Conservation (phyloP, 306 rosid species). For the Vigna radiata region DNA sequence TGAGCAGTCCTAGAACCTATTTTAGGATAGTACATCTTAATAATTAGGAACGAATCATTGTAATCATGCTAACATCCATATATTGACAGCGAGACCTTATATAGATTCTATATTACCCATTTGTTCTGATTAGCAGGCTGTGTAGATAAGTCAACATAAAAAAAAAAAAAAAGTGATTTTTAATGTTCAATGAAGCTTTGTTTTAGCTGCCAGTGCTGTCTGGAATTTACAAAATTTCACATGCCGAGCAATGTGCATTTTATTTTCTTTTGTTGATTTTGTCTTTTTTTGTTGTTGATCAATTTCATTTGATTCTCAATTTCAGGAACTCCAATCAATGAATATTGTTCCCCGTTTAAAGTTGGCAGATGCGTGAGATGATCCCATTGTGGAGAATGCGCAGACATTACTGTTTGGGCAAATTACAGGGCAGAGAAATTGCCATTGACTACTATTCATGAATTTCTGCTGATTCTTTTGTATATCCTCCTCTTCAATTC, state of each 20-base stretch:
- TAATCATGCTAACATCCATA: too few species aligned
- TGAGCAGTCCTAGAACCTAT: neutral
- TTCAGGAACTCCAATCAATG: constrained; percentile 96
- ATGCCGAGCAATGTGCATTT: neutral
- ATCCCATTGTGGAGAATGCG: too few species aligned
- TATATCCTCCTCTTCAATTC: neutral
- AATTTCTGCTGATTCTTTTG: neutral
- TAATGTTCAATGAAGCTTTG: neutral
- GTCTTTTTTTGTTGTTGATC: constrained; percentile 2
- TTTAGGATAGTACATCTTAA: neutral
- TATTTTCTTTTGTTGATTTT: neutral
- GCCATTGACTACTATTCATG: neutral
- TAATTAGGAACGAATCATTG: too few species aligned
- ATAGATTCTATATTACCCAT: too few species aligned
- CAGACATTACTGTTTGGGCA: neutral
- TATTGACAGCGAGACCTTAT: too few species aligned
- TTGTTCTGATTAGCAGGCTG: neutral
- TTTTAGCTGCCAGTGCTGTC: neutral
- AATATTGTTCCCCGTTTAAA: constrained; percentile 86
- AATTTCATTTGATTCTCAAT: constrained; percentile 33
- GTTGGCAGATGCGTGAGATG: constrained; percentile 66
- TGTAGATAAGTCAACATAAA: neutral
- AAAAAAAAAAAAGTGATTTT: neutral
- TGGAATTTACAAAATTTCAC: neutral
- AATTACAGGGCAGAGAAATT: neutral